A percentile compares a stretch with the other conserved stretches of the same genome.
These are phyloP conservation scores for Carex littledalei DNA, from an alignment of 176 grass and related monocot species.

Conservation along the genomic window DNA sequence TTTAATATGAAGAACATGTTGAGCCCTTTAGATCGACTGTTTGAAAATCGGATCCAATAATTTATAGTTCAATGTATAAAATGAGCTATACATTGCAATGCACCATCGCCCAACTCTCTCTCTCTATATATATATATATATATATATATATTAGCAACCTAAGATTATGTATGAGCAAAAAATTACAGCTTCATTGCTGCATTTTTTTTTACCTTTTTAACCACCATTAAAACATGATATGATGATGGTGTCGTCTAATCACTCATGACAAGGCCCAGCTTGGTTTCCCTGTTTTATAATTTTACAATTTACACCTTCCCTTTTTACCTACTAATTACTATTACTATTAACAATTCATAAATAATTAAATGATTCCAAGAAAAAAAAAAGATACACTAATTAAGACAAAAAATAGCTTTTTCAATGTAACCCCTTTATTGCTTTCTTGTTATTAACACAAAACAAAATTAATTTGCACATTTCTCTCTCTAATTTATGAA, in stretches of 20 bases:
- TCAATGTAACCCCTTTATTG: background rate
- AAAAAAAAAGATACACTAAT: background rate
- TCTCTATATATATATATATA: no score
- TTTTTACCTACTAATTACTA: background rate
- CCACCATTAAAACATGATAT: background rate
- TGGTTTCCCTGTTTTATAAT: background rate
- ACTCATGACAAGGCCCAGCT: conserved; percentile 6
- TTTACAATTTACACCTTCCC: conserved; percentile 1
- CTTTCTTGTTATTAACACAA: background rate
- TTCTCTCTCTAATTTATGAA: background rate
- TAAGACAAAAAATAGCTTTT: conserved; percentile 12
- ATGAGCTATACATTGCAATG: no score
- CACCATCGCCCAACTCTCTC: no score
- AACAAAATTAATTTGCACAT: background rate
- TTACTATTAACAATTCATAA: background rate
- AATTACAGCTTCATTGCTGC: background rate
- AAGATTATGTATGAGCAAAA: background rate
- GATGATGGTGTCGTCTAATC: conserved; percentile 14
- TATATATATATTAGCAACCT: background rate
- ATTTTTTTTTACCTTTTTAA: background rate
- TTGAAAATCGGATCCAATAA: no score
- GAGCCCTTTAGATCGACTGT: no score
- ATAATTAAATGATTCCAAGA: background rate
- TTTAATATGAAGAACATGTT: no score
- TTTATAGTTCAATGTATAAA: no score